phyloP scores from a whole-genome alignment of 225 moss, liverwort and hornwort species.

The Polytrichum formosum region DNA sequence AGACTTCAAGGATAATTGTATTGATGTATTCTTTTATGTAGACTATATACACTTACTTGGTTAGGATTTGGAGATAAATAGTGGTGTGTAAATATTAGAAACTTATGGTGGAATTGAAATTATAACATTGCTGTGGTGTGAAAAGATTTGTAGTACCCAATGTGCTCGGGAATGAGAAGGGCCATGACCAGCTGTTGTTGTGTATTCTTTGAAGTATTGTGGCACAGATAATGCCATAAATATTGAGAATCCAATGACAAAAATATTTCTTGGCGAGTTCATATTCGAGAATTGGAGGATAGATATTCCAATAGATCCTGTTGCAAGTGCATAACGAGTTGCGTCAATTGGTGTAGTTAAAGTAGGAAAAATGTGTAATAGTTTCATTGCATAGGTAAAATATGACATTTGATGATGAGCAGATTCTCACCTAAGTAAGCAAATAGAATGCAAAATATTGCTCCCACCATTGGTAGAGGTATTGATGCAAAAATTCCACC shows the following conservation, averaged over 20 bases:
- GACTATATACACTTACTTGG: not conserved
- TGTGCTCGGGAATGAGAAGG: slow-evolving; percentile 72
- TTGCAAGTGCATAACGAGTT: not conserved
- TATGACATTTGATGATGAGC: not conserved
- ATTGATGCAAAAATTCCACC: slow-evolving; percentile 98
- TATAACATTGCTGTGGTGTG: not conserved
- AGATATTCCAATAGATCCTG: slow-evolving; percentile 77
- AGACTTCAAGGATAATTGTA: too few relatives aligned
- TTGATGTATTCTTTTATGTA: not conserved
- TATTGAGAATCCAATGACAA: slow-evolving; percentile 77
- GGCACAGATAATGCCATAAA: slow-evolving; percentile 93
- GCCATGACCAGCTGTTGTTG: slow-evolving; percentile 53
- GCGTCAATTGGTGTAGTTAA: too few relatives aligned
- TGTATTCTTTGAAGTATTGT: slow-evolving; percentile 81
- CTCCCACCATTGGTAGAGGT: slow-evolving; percentile 81
- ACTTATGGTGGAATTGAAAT: not conserved
- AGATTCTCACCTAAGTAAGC: slow-evolving; percentile 59
- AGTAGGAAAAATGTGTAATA: too few relatives aligned
- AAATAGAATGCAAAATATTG: slow-evolving; percentile 69
- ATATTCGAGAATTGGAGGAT: slow-evolving; percentile 86
- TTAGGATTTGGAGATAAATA: too few relatives aligned
- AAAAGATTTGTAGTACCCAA: slow-evolving; percentile 52
- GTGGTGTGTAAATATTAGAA: too few relatives aligned
- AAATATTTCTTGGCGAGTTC: slow-evolving; percentile 73
- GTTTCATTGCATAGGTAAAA: too few relatives aligned